Conservation (phyloP, 1,284 basidiomycete genomes). For the Ustilago trichophora region DNA sequence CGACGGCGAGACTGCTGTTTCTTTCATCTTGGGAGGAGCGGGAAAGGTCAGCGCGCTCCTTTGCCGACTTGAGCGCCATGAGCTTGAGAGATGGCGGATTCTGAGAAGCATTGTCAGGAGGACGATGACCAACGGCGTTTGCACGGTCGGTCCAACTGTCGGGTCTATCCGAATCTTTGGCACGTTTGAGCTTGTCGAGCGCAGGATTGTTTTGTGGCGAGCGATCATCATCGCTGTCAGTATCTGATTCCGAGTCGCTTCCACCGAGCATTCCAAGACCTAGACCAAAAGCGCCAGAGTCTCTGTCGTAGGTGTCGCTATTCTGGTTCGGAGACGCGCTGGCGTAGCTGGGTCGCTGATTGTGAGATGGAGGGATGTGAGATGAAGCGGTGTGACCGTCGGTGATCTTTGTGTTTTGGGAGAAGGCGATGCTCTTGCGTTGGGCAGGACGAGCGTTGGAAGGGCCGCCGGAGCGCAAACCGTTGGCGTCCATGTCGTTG, state of each 20-base stretch:
- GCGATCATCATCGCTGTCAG: constrained; percentile 48
- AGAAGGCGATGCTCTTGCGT: constrained; percentile 43
- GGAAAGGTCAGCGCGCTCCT: constrained; percentile 26
- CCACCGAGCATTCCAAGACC: constrained; percentile 52
- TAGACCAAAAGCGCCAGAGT: constrained; percentile 50
- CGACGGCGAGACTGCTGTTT: constrained; percentile 26
- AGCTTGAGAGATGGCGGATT: constrained; percentile 60
- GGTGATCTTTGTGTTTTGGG: constrained; percentile 32
- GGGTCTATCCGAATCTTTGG: constrained; percentile 13
- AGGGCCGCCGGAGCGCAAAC: constrained; percentile 12
- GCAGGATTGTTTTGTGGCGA: background rate
- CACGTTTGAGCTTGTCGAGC: background rate
- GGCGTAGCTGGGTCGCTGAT: constrained; percentile 6
- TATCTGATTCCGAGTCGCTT: constrained; percentile 42
- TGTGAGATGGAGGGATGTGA: constrained; percentile 1
- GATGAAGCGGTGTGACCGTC: constrained; percentile 29
- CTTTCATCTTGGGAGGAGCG: constrained; percentile 23
- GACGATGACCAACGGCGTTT: constrained; percentile 56
- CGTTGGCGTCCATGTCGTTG: constrained; percentile 43
- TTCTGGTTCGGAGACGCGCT: constrained; percentile 5
- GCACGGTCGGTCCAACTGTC: constrained; percentile 57
- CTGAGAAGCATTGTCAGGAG: constrained; percentile 59
- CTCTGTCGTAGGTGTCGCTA: constrained; percentile 20
- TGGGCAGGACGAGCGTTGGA: constrained; percentile 5
- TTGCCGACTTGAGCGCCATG: constrained; percentile 55